A percentile compares a stretch with the other conserved stretches of the same genome.
Evolutionary conservation across 2,329 filamentous ascomycete species (phyloP).

Genomic region (Aureobasidium mangrovei): DNA sequence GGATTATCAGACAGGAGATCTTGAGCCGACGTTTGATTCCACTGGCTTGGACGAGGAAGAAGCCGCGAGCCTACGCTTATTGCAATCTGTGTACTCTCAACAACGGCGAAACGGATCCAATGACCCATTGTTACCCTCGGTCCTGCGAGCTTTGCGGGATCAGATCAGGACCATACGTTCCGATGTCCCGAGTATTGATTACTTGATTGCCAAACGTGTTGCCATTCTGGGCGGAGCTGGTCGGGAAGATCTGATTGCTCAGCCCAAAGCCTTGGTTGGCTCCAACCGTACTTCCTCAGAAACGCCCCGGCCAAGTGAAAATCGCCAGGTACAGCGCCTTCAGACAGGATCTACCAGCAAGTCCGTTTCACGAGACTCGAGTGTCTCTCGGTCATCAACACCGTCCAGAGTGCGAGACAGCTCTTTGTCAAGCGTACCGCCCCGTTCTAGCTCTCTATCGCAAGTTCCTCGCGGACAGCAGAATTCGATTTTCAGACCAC

Average conservation of each 20-base stretch:
- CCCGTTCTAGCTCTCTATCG: constrained; percentile 5
- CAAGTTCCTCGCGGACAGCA: neutral
- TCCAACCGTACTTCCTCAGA: neutral
- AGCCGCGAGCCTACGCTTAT: constrained; percentile 17
- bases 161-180: constrained; percentile 37
- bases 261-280: constrained; percentile 1
- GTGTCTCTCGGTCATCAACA: neutral
- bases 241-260: constrained; percentile 15
- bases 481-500: constrained; percentile 24
- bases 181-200: constrained; percentile 39
- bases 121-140: constrained; percentile 34
- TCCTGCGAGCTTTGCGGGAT: constrained; percentile 32
- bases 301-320: neutral
- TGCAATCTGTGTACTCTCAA: constrained; percentile 26
- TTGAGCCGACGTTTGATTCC: constrained; percentile 16
- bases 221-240: constrained; percentile 33
- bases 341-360: neutral
- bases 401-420: neutral
- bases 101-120: constrained; percentile 29
- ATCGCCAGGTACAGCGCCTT: constrained; percentile 4
- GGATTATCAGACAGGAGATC: constrained; percentile 16
- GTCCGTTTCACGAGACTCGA: neutral
- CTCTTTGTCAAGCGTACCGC: neutral
- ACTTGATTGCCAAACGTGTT: constrained; percentile 40
- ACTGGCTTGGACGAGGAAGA: constrained; percentile 36